Percentiles rank a stretch among this genome's conserved stretches.
Evolutionary conservation across 1,284 basidiomycete species (phyloP).

Genomic region (Pholiota adiposa): DNA sequence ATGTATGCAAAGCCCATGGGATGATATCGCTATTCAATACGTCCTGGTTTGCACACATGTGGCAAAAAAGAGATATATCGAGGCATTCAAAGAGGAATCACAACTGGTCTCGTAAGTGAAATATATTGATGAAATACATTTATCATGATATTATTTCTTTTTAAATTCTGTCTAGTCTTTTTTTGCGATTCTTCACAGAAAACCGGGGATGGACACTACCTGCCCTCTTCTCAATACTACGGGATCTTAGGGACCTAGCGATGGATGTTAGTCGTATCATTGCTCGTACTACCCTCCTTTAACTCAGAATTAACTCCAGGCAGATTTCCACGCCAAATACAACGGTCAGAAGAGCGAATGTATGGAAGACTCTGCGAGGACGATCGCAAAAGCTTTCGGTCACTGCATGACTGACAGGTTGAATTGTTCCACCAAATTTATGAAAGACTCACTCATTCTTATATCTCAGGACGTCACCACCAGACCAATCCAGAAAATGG

Average conservation of each 20-base stretch:
- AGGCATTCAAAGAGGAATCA: constrained; percentile 80
- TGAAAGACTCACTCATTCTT: not conserved
- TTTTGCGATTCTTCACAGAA: constrained; percentile 76
- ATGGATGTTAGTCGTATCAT: constrained; percentile 51
- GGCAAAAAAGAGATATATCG: constrained; percentile 62
- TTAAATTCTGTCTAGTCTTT: constrained; percentile 62
- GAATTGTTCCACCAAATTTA: constrained; percentile 20
- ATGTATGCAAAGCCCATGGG: constrained; percentile 74
- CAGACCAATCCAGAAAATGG: constrained; percentile 85
- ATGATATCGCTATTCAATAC: constrained; percentile 81
- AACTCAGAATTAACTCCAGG: constrained; percentile 42
- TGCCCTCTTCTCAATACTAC: constrained; percentile 76
- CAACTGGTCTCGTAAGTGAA: constrained; percentile 62
- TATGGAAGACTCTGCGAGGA: constrained; percentile 91
- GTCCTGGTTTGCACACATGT: constrained; percentile 72
- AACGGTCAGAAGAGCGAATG: constrained; percentile 67
- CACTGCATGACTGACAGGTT: constrained; percentile 90
- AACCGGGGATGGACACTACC: constrained; percentile 86
- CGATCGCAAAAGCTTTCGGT: constrained; percentile 92
- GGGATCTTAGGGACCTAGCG: constrained; percentile 82
- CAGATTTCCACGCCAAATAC: constrained; percentile 65
- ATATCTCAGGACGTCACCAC: constrained; percentile 59
- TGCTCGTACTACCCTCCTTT: not conserved
- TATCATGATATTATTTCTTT: no score
- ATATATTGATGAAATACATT: no score